Percentiles rank a stretch among this genome's conserved stretches.
Evolutionary conservation across 108 stramenopile species (phyloP).

Genomic region (Nannochloropsis gaditana): DNA sequence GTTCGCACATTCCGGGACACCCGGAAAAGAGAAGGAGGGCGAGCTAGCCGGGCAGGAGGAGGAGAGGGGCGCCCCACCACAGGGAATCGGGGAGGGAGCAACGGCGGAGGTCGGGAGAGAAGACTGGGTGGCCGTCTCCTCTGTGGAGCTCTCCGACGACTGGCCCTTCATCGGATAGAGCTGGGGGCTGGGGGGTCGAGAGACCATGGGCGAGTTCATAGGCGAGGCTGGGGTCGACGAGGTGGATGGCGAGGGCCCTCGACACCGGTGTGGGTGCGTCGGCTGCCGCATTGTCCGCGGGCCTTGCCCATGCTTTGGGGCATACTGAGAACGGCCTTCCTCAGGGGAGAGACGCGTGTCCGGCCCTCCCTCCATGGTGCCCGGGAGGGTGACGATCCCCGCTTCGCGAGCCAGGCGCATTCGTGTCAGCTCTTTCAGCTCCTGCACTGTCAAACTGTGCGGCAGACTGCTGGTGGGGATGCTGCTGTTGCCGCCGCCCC

Average conservation of each 20-base stretch:
- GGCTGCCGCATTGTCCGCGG: neutral
- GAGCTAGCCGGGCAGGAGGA: too few species aligned
- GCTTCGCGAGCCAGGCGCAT: slow-evolving; percentile 71
- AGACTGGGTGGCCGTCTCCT: too few species aligned
- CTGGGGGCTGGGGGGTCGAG: neutral
- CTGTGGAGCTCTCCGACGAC: too few species aligned
- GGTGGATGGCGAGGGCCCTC: neutral
- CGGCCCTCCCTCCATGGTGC: too few species aligned
- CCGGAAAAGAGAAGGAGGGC: too few species aligned
- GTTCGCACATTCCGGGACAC: too few species aligned
- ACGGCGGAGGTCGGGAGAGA: too few species aligned
- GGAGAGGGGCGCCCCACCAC: too few species aligned
- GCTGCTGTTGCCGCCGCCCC: neutral
- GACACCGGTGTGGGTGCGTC: neutral
- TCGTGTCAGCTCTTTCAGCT: slow-evolving; percentile 85
- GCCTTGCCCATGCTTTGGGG: too few species aligned
- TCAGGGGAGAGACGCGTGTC: neutral
- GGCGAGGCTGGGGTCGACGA: neutral
- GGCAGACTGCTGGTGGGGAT: slow-evolving; percentile 53
- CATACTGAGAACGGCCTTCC: neutral
- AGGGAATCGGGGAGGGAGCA: too few species aligned
- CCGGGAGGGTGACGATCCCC: neutral
- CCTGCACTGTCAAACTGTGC: slow-evolving; percentile 81
- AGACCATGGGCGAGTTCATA: neutral
- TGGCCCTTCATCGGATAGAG: neutral